These are phyloP conservation scores for Cadophora sp. DNA, from an alignment of 2,329 filamentous ascomycete genomes.

Conservation along the genomic window DNA sequence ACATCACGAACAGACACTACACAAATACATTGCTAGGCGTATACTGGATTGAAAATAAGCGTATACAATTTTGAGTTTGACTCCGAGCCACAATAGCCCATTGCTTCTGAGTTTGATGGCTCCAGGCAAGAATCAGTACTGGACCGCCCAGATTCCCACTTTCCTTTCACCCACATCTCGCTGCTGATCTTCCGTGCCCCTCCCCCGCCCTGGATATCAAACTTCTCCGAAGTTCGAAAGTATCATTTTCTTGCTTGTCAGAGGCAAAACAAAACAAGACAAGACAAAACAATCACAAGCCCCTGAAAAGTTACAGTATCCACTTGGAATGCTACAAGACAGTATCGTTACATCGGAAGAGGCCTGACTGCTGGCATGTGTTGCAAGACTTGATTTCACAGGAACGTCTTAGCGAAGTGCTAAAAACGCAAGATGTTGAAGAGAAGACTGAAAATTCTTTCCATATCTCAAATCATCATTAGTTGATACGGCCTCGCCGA, in stretches of 20 bases:
- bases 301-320: background rate
- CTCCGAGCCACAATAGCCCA: too few species aligned
- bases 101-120: background rate
- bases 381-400: background rate
- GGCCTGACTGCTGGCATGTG: conserved; percentile 4
- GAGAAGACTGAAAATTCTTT: background rate
- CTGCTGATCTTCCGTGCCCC: background rate
- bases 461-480: background rate
- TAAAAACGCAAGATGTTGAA: background rate
- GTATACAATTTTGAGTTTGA: too few species aligned
- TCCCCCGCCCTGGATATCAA: background rate
- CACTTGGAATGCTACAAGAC: conserved; percentile 7
- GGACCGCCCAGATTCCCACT: background rate
- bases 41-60: too few species aligned
- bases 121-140: background rate
- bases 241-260: background rate
- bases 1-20: too few species aligned
- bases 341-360: conserved; percentile 8
- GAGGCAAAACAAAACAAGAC: background rate
- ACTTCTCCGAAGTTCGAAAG: background rate
- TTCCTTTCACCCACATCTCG: background rate
- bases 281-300: background rate
- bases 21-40: too few species aligned
- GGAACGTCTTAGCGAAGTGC: background rate
- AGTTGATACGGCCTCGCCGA: conserved; percentile 1